These are phyloP conservation scores for Adansonia grandidieri DNA, from an alignment of 441 rosid species.

Conservation along the genomic window DNA sequence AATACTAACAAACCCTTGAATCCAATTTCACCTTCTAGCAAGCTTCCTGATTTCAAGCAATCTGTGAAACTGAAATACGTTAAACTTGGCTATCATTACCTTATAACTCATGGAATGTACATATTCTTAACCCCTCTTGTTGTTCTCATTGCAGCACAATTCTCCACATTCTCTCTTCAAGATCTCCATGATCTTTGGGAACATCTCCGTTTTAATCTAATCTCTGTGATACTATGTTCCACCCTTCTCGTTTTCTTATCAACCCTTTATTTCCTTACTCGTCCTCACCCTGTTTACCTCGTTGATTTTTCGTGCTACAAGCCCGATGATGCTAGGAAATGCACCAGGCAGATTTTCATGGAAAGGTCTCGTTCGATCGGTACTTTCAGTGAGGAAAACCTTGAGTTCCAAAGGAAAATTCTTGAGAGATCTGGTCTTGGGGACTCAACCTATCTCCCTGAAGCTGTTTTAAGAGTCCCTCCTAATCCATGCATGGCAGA, in stretches of 20 bases:
- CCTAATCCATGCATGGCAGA: slow-evolving; percentile 36
- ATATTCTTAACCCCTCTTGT: slow-evolving; percentile 36
- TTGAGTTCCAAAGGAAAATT: slow-evolving; percentile 39
- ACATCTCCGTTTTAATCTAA: slow-evolving; percentile 38
- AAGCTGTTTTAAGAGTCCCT: slow-evolving; percentile 37
- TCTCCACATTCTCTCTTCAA: slow-evolving; percentile 31
- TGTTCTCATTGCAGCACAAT: slow-evolving; percentile 33
- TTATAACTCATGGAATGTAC: slow-evolving; percentile 41
- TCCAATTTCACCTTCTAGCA: slow-evolving; percentile 9
- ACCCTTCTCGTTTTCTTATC: slow-evolving; percentile 35
- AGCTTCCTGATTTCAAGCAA: slow-evolving; percentile 39
- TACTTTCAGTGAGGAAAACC: slow-evolving; percentile 30
- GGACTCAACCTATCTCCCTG: slow-evolving; percentile 38
- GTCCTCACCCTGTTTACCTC: slow-evolving; percentile 38
- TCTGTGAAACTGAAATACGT: slow-evolving; percentile 43
- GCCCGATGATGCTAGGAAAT: slow-evolving; percentile 36
- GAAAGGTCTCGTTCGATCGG: slow-evolving; percentile 33
- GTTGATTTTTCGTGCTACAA: slow-evolving; percentile 42
- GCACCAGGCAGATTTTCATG: slow-evolving; percentile 37
- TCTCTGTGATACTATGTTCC: slow-evolving; percentile 34
- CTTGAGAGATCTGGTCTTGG: slow-evolving; percentile 43
- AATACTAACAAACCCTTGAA: background rate
- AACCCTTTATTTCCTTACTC: slow-evolving; percentile 41
- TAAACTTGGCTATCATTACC: slow-evolving; percentile 43
- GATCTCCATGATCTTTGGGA: slow-evolving; percentile 39